Percentiles rank a stretch among this genome's conserved stretches.
Evolutionary conservation across 345 rosid species (phyloP).

Genomic region (Lepidium sativum): DNA sequence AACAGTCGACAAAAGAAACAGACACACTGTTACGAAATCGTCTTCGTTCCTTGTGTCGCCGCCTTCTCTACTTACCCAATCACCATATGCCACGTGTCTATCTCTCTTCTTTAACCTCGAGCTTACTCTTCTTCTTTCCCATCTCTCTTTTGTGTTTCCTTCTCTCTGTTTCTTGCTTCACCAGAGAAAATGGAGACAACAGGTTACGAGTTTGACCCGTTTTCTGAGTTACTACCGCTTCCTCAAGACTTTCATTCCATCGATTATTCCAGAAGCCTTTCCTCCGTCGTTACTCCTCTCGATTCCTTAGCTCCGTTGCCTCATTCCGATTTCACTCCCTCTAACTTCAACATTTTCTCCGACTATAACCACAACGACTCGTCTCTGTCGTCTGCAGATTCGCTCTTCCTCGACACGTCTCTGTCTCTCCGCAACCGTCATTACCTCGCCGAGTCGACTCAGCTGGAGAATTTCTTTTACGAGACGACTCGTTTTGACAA

Average conservation of each 20-base stretch:
- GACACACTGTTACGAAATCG: slow-evolving; percentile 16
- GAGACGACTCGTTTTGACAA: not conserved
- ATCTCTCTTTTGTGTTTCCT: not conserved
- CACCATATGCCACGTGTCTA: slow-evolving; percentile 20
- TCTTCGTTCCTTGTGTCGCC: slow-evolving; percentile 35
- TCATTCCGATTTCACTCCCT: slow-evolving; percentile 14
- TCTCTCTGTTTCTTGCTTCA: too few species aligned
- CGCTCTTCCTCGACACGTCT: not conserved
- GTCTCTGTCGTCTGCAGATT: not conserved
- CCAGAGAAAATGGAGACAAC: too few species aligned
- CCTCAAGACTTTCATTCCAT: slow-evolving; percentile 5
- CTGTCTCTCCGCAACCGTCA: too few species aligned
- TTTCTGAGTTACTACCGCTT: slow-evolving; percentile 21
- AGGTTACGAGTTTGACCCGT: too few species aligned
- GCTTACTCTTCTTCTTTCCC: too few species aligned
- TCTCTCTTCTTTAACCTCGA: not conserved
- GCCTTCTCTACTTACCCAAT: slow-evolving; percentile 11
- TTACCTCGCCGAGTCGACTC: slow-evolving; percentile 6
- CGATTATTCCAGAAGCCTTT: too few species aligned
- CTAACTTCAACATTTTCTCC: not conserved
- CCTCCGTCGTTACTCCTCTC: not conserved
- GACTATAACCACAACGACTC: not conserved
- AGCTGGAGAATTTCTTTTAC: not conserved
- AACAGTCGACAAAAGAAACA: slow-evolving; percentile 13
- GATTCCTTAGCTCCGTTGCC: slow-evolving; percentile 24